Evolutionary conservation across 2,329 filamentous ascomycete species (phyloP).

Genomic region (Alternaria triticimaculans): DNA sequence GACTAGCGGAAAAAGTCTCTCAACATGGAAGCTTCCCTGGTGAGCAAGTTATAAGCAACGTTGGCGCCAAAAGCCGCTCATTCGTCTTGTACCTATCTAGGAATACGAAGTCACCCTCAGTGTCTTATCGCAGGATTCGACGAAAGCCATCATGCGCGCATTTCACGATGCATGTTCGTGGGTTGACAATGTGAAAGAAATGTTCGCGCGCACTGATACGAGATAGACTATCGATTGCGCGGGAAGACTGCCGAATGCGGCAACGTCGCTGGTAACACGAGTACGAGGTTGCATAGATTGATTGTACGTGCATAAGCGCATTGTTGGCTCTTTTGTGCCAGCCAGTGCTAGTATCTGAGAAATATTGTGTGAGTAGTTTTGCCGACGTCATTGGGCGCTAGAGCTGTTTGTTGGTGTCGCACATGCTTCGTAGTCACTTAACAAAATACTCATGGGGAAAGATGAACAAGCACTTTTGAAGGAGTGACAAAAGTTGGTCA

Average conservation of each 20-base stretch:
- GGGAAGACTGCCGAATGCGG: constrained; percentile 3
- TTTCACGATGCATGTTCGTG: neutral
- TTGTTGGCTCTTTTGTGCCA: neutral
- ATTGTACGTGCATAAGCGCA: constrained; percentile 6
- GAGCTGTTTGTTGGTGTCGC: neutral
- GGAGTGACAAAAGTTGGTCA: constrained; percentile 3
- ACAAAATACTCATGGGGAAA: neutral
- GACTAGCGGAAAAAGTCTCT: neutral
- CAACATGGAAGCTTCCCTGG: neutral
- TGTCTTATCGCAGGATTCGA: neutral
- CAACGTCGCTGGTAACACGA: neutral
- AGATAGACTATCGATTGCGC: constrained; percentile 12
- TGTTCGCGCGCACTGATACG: constrained; percentile 2
- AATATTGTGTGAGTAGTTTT: neutral
- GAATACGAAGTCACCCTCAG: neutral
- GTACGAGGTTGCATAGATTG: constrained; percentile 2
- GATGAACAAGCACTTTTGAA: neutral
- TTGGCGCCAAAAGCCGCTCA: neutral
- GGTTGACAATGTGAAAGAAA: neutral
- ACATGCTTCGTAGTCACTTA: too few species aligned
- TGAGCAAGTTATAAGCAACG: neutral
- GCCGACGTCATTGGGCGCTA: neutral
- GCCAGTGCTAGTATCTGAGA: neutral
- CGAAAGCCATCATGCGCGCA: neutral
- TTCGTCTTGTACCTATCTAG: neutral